Conservation (phyloP, 495 filamentous ascomycete genomes). For the Tuber melanosporum region DNA sequence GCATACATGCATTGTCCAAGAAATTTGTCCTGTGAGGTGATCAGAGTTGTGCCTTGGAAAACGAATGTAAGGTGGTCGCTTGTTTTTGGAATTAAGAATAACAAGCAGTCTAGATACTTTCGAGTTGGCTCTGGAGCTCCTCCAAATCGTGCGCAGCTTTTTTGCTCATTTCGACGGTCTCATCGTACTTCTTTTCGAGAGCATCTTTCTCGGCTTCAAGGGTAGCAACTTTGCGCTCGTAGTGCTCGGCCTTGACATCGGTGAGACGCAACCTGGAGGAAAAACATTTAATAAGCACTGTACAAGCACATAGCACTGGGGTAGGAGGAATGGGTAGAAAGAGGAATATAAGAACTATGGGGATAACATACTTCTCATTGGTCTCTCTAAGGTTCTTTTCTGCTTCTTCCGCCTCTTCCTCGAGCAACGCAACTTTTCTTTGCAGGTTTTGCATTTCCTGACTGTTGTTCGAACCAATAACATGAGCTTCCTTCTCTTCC, state of each 20-base stretch:
- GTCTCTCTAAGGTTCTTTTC: constrained; percentile 92
- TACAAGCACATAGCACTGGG: constrained; percentile 14
- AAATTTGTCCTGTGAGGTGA: neutral
- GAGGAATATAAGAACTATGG: constrained; percentile 19
- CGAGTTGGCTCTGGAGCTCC: constrained; percentile 78
- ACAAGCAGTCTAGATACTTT: constrained; percentile 63
- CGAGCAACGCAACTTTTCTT: constrained; percentile 85
- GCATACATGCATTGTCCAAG: neutral
- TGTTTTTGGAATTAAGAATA: neutral
- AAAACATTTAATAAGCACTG: constrained; percentile 6
- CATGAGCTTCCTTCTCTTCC: constrained; percentile 70
- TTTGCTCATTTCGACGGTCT: constrained; percentile 81
- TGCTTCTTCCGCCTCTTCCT: constrained; percentile 94
- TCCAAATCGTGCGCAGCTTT: constrained; percentile 84
- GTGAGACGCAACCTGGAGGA: constrained; percentile 81
- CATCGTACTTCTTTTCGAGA: constrained; percentile 96
- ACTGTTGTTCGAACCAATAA: constrained; percentile 65
- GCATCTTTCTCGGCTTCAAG: constrained; percentile 80
- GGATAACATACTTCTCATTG: constrained; percentile 82
- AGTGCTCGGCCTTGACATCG: constrained; percentile 98
- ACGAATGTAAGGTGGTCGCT: neutral
- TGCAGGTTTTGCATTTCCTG: constrained; percentile 82
- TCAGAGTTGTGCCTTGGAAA: neutral
- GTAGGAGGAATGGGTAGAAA: neutral
- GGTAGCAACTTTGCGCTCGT: constrained; percentile 97